Evolutionary conservation across 2,329 filamentous ascomycete species (phyloP).

Genomic region (Xenosphaeropsis pyriputrescens): DNA sequence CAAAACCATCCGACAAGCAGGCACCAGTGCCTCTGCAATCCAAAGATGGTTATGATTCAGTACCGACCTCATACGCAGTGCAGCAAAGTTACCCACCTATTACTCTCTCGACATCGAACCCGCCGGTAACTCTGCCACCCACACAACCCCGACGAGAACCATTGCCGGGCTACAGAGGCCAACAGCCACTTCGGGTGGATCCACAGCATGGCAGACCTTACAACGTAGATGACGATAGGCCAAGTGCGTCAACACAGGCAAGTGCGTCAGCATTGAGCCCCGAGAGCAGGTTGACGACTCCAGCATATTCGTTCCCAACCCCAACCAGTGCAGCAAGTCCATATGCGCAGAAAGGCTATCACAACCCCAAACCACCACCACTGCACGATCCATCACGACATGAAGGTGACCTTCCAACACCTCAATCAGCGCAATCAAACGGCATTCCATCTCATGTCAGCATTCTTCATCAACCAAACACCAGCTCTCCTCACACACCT

Average conservation of each 20-base stretch:
- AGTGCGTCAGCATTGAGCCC: slow-evolving; percentile 43
- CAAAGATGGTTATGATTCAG: slow-evolving; percentile 46
- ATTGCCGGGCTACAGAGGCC: slow-evolving; percentile 44
- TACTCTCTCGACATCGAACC: slow-evolving; percentile 5
- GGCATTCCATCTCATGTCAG: slow-evolving; percentile 40
- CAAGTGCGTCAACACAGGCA: slow-evolving; percentile 41
- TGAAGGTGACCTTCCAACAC: slow-evolving; percentile 38
- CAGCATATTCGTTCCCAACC: slow-evolving; percentile 42
- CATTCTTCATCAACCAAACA: slow-evolving; percentile 33
- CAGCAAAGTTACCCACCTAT: slow-evolving; percentile 16
- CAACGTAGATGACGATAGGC: slow-evolving; percentile 40
- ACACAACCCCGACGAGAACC: slow-evolving; percentile 32
- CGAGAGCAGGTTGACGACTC: slow-evolving; percentile 45
- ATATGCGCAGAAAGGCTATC: slow-evolving; percentile 33
- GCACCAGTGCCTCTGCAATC: slow-evolving; percentile 65
- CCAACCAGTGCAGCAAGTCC: slow-evolving; percentile 39
- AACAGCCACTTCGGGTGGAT: slow-evolving; percentile 41
- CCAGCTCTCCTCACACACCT: slow-evolving; percentile 25
- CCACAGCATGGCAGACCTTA: slow-evolving; percentile 40
- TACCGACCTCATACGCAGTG: slow-evolving; percentile 37
- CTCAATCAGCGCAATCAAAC: slow-evolving; percentile 18
- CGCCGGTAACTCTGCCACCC: slow-evolving; percentile 10
- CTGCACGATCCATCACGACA: slow-evolving; percentile 42
- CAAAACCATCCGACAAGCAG: slow-evolving; percentile 59
- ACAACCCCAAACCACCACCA: slow-evolving; percentile 36